Conservation (phyloP, 306 rosid genomes). For the Prinsepia uniflora region DNA sequence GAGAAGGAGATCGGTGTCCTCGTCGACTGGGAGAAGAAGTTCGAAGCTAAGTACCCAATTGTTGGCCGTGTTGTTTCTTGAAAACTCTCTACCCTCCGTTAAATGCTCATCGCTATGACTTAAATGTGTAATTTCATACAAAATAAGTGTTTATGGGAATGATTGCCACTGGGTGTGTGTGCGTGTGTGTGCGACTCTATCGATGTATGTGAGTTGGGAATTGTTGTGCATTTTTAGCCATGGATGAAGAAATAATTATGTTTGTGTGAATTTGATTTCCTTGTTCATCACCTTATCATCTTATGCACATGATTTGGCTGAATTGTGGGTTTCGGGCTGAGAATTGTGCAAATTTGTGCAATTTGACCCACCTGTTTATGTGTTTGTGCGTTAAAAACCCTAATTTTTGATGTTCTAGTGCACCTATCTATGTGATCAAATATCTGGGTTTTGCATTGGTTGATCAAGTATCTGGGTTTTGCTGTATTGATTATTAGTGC, state of each 20-base stretch:
- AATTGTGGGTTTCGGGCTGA: background rate
- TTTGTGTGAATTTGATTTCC: background rate
- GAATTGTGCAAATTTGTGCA: background rate
- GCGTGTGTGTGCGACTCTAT: constrained; percentile 13
- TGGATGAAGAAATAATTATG: background rate
- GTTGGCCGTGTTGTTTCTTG: constrained; percentile 60
- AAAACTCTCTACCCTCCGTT: background rate
- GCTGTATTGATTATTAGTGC: no score
- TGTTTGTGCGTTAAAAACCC: background rate
- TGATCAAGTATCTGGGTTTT: no score
- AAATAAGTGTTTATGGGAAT: background rate
- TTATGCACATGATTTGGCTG: background rate
- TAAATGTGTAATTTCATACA: background rate
- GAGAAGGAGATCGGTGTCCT: constrained; percentile 97
- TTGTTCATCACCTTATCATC: background rate
- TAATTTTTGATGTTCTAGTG: background rate
- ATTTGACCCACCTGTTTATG: background rate
- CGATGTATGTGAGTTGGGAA: constrained; percentile 2
- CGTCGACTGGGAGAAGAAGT: constrained; percentile 89
- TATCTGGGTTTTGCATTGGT: background rate
- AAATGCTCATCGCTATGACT: background rate
- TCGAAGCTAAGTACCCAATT: constrained; percentile 85
- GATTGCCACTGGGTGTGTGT: constrained; percentile 16
- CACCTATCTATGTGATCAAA: background rate
- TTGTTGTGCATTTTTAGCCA: background rate